Conservation (phyloP, 2,329 filamentous ascomycete species). For the Ophiocordyceps unilateralis region DNA sequence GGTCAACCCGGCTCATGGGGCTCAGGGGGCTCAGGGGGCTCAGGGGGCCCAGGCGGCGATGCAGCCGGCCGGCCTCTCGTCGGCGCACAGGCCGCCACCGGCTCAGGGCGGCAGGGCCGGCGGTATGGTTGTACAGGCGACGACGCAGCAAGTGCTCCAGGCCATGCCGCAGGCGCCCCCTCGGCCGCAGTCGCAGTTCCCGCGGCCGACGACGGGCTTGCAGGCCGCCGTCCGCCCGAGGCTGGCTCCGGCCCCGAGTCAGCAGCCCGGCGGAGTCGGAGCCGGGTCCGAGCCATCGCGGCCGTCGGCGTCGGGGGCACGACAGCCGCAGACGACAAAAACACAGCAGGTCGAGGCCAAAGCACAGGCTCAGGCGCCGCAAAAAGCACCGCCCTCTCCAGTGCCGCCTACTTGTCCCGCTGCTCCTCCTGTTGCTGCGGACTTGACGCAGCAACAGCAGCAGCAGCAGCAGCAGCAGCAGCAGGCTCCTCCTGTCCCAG, state of each 20-base stretch:
- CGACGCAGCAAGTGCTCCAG: slow-evolving; percentile 14
- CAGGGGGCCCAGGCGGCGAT: not conserved
- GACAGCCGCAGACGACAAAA: not conserved
- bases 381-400: not conserved
- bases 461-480: no score
- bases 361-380: not conserved
- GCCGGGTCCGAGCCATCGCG: not conserved
- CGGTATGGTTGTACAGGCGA: slow-evolving; percentile 8
- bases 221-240: not conserved
- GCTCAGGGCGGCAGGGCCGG: slow-evolving; percentile 7
- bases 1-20: no score
- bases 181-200: slow-evolving; percentile 11
- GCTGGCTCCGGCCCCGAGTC: slow-evolving; percentile 3
- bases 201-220: slow-evolving; percentile 10
- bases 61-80: not conserved
- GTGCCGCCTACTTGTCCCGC: no score
- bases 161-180: slow-evolving; percentile 11
- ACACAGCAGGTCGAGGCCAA: not conserved
- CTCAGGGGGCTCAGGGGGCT: no score
- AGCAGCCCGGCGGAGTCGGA: not conserved
- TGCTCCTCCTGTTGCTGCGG: no score
- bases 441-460: no score
- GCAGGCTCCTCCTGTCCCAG: no score
- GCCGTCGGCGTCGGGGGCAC: not conserved
- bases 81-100: slow-evolving; percentile 4